Conservation (phyloP, 73 alveolate genomes). For the Halteria grandinella region DNA sequence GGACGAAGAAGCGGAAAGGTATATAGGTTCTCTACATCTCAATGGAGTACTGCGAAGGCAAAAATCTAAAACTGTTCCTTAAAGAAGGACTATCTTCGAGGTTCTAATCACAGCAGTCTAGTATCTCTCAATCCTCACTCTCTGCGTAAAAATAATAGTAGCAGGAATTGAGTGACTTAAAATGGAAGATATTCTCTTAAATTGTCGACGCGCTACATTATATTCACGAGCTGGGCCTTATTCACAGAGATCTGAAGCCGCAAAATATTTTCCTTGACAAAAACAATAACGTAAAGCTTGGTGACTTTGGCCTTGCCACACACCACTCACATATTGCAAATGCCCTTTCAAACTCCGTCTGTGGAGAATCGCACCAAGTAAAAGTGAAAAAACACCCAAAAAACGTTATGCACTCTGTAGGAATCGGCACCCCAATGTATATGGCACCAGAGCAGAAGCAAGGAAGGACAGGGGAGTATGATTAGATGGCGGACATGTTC, state of each 20-base stretch:
- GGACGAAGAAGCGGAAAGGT: neutral
- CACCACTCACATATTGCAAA: constrained; percentile 8
- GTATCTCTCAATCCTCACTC: no score
- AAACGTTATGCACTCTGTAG: constrained; percentile 51
- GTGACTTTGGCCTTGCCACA: constrained; percentile 84
- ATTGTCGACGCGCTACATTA: constrained; percentile 83
- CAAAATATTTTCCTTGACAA: constrained; percentile 80
- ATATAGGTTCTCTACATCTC: constrained; percentile 66
- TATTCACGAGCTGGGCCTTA: constrained; percentile 72
- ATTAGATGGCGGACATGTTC: constrained; percentile 71
- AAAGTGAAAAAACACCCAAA: neutral
- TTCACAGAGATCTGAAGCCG: constrained; percentile 88
- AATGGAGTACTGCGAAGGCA: constrained; percentile 87
- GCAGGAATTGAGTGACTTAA: constrained; percentile 43
- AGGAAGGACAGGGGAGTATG: constrained; percentile 60
- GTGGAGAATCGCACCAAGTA: no score
- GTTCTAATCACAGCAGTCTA: no score
- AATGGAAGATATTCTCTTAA: constrained; percentile 75
- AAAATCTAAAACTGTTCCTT: constrained; percentile 57
- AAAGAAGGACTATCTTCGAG: constrained; percentile 42
- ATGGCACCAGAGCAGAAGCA: constrained; percentile 69
- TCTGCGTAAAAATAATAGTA: no score
- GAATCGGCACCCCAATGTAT: constrained; percentile 69
- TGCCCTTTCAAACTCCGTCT: constrained; percentile 37
- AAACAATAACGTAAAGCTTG: constrained; percentile 78